phyloP scores from a whole-genome alignment of 192 early-diverging fungal genomes.

The Coemansia sp. region DNA sequence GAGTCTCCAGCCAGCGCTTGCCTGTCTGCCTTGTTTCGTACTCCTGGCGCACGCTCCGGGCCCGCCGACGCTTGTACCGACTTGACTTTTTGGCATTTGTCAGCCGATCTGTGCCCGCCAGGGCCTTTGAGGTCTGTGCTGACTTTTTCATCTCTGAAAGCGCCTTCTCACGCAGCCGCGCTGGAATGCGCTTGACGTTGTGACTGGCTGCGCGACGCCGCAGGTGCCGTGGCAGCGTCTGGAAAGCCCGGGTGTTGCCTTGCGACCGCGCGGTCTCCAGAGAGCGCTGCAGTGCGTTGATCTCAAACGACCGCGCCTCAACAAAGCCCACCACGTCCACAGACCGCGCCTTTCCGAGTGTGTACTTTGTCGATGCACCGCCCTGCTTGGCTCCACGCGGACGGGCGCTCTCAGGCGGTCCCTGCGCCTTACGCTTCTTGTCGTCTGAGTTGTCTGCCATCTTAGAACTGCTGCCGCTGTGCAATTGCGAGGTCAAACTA shows the following conservation, averaged over 20 bases:
- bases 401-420: background rate
- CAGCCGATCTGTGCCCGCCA: slow-evolving; percentile 14
- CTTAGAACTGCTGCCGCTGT: background rate
- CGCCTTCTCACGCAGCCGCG: slow-evolving; percentile 74
- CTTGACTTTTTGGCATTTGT: slow-evolving; percentile 23
- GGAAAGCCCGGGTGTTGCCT: slow-evolving; percentile 71
- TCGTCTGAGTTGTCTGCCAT: background rate
- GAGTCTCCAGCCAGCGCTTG: slow-evolving; percentile 92
- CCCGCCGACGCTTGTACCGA: slow-evolving; percentile 48
- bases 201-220: slow-evolving; percentile 91
- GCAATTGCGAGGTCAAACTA: background rate
- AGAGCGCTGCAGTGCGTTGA: slow-evolving; percentile 77
- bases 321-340: slow-evolving; percentile 46
- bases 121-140: slow-evolving; percentile 23
- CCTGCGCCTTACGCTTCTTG: slow-evolving; percentile 4
- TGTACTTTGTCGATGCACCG: slow-evolving; percentile 10
- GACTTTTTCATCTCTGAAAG: slow-evolving; percentile 62
- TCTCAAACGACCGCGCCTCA: slow-evolving; percentile 79
- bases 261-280: slow-evolving; percentile 60
- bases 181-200: slow-evolving; percentile 91
- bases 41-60: slow-evolving; percentile 26
- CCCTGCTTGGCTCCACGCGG: background rate
- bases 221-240: slow-evolving; percentile 87
- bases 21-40: slow-evolving; percentile 45
- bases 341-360: slow-evolving; percentile 43